Conservation (phyloP, 441 rosid species). For the Brassica balearica region DNA sequence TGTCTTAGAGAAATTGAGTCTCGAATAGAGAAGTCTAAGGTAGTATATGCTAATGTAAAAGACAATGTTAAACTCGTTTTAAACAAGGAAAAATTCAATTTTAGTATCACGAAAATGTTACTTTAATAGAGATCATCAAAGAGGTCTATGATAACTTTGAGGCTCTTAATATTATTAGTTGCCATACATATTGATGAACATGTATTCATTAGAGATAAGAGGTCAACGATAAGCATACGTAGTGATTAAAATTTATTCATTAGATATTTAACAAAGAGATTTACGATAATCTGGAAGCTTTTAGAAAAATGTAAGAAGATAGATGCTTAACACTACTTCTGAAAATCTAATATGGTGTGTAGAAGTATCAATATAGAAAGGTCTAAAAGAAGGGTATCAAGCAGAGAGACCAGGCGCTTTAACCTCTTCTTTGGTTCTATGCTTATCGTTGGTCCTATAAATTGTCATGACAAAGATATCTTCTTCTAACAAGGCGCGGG, state of each 20-base stretch:
- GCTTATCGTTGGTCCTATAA: conserved; percentile 80
- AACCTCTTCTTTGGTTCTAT: conserved; percentile 73
- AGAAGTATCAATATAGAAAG: conserved; percentile 65
- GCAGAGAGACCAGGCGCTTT: conserved; percentile 62
- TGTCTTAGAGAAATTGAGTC: conserved; percentile 35
- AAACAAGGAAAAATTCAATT: background rate
- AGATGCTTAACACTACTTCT: conserved; percentile 46
- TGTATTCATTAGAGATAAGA: background rate
- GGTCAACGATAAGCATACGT: background rate
- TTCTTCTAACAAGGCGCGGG: conserved; percentile 67
- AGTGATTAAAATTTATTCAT: conserved; percentile 12
- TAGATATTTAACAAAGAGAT: conserved; percentile 3
- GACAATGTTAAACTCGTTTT: background rate
- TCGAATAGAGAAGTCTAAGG: conserved; percentile 7
- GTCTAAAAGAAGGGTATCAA: conserved; percentile 63
- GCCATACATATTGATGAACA: background rate
- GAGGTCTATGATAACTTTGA: background rate
- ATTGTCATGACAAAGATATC: conserved; percentile 88
- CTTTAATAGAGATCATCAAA: background rate
- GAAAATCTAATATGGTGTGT: conserved; percentile 71
- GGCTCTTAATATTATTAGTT: background rate
- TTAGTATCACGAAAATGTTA: conserved; percentile 12
- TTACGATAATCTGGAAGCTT: conserved; percentile 4
- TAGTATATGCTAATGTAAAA: background rate
- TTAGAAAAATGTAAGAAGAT: background rate